Base-by-base conservation (phyloP, 768 basidiomycete species). In the Tylopilus felleus region DNA sequence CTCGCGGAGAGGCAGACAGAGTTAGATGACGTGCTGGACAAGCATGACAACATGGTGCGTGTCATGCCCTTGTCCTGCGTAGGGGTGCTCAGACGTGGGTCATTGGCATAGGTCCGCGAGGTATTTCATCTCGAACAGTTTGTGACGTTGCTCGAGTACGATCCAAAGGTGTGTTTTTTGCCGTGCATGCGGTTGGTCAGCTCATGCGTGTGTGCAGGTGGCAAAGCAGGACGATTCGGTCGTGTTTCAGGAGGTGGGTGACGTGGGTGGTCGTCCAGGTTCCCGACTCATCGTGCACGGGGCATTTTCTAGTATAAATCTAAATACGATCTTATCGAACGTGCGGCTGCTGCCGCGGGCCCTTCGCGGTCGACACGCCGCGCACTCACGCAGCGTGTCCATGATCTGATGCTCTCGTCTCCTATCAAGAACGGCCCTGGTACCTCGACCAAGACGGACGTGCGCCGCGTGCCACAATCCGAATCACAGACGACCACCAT, bases 81-180 rank as follows among this genome's bases (percentile, higher is more conserved):
- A 17, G 19, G 40, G 10, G 25, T 19, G 21, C 35, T 45, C 40
- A 54, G 21, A 47, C 38, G 6, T 29, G 38, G 46, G 39, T 40
- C 36, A 50, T 39, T 44, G 54, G 27, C 47, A 39, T 56, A 93
- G 87, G 78, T 96, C 45, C 82, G 94, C 55, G 92, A 98, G 70
- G 76, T 82, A 54, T 98, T 95, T 70, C 94, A 98, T 65, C 77
- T 96, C 71, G 87, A 94, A 59, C 77, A 86, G 53, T 95, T 88
- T 65, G 80, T 83, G 3, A 84, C 80, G 23, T 77, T 96, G 74
- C 71, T 93, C 33, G 77, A 76, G 19, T 98, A 84, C 67, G 80
- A 95, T 69, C 94, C 93, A 9, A 69, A 75, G 70, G 88, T 89
- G 57, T 35, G 81, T 40, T 21, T 8, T 19, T 21, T 39, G 23